A percentile compares a stretch with the other conserved stretches of the same genome.
phyloP scores from a whole-genome alignment of 345 rosid genomes.

The Stellera chamaejasme region DNA sequence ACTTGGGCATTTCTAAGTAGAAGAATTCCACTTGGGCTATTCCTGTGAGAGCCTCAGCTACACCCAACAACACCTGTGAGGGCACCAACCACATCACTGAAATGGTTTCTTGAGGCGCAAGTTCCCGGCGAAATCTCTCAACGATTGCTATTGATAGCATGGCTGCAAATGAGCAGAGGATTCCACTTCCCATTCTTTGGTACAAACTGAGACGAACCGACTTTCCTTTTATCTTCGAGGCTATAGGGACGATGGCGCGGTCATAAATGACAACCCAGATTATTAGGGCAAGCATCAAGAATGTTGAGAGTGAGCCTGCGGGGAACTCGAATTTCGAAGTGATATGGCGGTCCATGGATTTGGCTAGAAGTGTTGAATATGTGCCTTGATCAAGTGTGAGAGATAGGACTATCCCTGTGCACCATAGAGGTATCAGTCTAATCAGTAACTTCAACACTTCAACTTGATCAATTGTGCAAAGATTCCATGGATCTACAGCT shows the following conservation, averaged over 20 bases:
- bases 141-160: constrained; percentile 26
- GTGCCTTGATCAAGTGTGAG: constrained; percentile 32
- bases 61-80: constrained; percentile 24
- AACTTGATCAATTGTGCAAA: constrained; percentile 49
- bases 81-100: constrained; percentile 48
- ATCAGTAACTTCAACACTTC: constrained; percentile 53
- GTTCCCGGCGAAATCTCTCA: constrained; percentile 27
- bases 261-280: constrained; percentile 37
- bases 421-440: constrained; percentile 40
- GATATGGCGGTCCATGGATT: constrained; percentile 42
- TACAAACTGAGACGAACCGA: constrained; percentile 28
- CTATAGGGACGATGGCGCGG: constrained; percentile 26
- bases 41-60: constrained; percentile 36
- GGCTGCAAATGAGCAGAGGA: constrained; percentile 17
- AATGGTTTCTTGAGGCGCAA: constrained; percentile 16
- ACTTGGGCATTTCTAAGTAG: constrained; percentile 43
- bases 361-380: constrained; percentile 32
- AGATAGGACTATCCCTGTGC: constrained; percentile 37
- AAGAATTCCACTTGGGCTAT: constrained; percentile 42
- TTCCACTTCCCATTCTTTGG: constrained; percentile 45
- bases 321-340: constrained; percentile 44
- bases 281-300: constrained; percentile 25
- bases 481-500: constrained; percentile 34
- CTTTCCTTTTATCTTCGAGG: constrained; percentile 25
- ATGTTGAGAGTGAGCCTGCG: constrained; percentile 34